Percentiles rank a stretch among this genome's conserved stretches.
Conservation (phyloP, 163 green algal genomes). For the Scenedesmus sp. region DNA sequence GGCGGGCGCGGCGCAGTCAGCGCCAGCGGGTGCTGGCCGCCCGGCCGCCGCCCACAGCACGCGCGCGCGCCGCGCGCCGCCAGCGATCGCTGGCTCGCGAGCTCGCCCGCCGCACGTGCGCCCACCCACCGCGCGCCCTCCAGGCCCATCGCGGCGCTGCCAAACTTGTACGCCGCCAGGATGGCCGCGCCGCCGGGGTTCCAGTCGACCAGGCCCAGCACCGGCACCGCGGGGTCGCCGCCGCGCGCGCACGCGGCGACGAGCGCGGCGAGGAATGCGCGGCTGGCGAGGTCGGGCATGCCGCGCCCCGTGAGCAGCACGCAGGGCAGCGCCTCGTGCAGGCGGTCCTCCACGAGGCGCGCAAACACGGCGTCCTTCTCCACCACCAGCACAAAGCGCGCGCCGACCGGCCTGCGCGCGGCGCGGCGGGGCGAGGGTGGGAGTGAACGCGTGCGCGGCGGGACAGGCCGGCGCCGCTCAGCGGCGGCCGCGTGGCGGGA, state of each 20-base stretch:
- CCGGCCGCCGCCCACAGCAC: not conserved
- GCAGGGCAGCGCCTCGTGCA: constrained; percentile 60
- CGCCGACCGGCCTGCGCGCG: constrained; percentile 9
- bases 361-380: constrained; percentile 84
- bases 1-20: not conserved
- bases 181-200: constrained; percentile 75
- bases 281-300: constrained; percentile 81
- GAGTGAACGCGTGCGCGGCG: no score
- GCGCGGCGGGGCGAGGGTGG: no score
- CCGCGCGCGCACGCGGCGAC: not conserved
- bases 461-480: no score
- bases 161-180: constrained; percentile 69
- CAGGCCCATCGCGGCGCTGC: constrained; percentile 59
- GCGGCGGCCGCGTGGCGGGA: not conserved
- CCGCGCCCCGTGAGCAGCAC: constrained; percentile 74
- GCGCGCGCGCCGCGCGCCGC: not conserved
- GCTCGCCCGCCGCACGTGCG: not conserved
- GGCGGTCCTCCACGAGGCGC: constrained; percentile 60
- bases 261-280: constrained; percentile 26
- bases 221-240: constrained; percentile 15
- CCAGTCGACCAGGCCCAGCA: constrained; percentile 83
- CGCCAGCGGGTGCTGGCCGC: not conserved
- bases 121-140: constrained; percentile 56
- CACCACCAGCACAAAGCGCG: constrained; percentile 69
- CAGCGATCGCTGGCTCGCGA: not conserved